Evolutionary conservation across 2,329 filamentous ascomycete genomes (phyloP).

Genomic region (Blastomyces parvus): DNA sequence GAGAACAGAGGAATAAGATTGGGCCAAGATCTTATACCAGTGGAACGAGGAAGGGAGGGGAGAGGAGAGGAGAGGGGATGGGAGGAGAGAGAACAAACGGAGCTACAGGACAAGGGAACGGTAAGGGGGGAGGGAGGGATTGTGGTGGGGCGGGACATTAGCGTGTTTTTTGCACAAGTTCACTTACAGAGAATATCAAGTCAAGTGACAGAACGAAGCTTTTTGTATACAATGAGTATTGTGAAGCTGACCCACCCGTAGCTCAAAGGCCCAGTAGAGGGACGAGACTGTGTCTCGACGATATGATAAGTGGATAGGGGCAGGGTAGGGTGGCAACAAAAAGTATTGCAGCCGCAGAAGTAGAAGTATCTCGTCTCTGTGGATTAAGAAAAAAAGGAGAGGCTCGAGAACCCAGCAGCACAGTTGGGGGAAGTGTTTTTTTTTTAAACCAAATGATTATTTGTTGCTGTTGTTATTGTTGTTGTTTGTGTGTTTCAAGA

Average conservation of each 20-base stretch:
- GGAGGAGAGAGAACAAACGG: neutral
- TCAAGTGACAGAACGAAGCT: conserved; percentile 1
- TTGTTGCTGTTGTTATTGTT: neutral
- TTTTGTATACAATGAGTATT: neutral
- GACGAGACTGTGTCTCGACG: conserved; percentile 3
- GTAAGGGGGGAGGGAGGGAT: neutral
- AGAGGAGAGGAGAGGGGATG: neutral
- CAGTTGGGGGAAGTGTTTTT: neutral
- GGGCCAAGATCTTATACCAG: neutral
- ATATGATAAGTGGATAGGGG: neutral
- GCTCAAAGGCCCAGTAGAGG: neutral
- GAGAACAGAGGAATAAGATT: neutral
- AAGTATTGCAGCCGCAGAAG: neutral
- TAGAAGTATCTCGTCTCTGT: neutral
- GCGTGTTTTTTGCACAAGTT: neutral
- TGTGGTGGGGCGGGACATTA: neutral
- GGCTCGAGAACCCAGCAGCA: conserved; percentile 7
- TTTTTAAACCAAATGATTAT: neutral
- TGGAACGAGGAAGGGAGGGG: neutral
- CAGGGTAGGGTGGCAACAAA: neutral
- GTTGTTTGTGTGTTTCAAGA: neutral
- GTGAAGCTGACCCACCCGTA: neutral
- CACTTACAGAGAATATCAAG: neutral
- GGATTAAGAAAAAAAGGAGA: conserved; percentile 6
- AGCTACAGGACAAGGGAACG: neutral